phyloP scores from a whole-genome alignment of 352 stramenopile species.

The Phytophthora vignae region DNA sequence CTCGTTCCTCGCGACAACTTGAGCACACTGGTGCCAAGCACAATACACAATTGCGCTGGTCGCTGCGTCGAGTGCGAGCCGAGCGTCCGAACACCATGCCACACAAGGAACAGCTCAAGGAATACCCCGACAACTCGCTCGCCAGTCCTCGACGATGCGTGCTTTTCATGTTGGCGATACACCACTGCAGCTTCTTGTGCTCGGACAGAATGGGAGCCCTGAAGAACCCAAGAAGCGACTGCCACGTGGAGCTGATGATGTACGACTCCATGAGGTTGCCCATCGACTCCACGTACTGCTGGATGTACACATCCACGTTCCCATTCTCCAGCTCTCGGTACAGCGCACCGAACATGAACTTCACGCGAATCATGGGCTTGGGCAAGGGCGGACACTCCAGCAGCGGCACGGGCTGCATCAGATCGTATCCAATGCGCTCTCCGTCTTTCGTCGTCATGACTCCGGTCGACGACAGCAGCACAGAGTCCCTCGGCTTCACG shows the following conservation, averaged over 20 bases:
- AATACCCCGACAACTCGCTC: slow-evolving; percentile 24
- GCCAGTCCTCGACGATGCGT: slow-evolving; percentile 23
- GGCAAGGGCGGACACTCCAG: slow-evolving; percentile 29
- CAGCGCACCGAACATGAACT: slow-evolving; percentile 45
- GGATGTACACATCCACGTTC: slow-evolving; percentile 45
- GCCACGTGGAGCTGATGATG: slow-evolving; percentile 36
- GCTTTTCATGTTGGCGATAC: slow-evolving; percentile 41
- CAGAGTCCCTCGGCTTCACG: slow-evolving; percentile 51
- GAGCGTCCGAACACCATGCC: slow-evolving; percentile 27
- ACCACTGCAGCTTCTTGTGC: slow-evolving; percentile 45
- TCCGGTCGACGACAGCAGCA: slow-evolving; percentile 53
- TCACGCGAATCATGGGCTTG: slow-evolving; percentile 42
- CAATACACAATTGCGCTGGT: slow-evolving; percentile 32
- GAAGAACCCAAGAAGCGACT: slow-evolving; percentile 37
- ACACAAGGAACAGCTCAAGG: slow-evolving; percentile 32
- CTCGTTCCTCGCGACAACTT: slow-evolving; percentile 33
- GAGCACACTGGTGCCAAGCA: slow-evolving; percentile 39
- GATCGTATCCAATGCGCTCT: slow-evolving; percentile 61
- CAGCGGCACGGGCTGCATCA: slow-evolving; percentile 61
- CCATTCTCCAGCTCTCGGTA: slow-evolving; percentile 43
- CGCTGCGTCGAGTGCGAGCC: slow-evolving; percentile 28
- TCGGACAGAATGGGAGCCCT: slow-evolving; percentile 32
- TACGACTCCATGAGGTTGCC: slow-evolving; percentile 40
- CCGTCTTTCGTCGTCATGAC: slow-evolving; percentile 42
- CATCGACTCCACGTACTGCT: slow-evolving; percentile 41